Evolutionary conservation across 257 asterid species (phyloP).

Genomic region (Paulownia fortunei): DNA sequence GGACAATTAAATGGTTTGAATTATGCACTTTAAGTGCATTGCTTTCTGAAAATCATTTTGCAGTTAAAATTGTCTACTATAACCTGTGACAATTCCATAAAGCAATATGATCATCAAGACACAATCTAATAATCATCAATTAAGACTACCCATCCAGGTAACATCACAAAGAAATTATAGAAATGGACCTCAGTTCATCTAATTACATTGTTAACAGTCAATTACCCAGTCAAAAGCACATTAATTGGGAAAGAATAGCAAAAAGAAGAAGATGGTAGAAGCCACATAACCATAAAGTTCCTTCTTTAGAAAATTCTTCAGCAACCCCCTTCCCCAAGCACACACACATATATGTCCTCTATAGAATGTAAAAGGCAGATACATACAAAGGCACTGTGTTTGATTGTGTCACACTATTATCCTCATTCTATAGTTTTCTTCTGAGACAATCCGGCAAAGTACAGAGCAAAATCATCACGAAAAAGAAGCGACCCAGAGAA

Average conservation of each 20-base stretch:
- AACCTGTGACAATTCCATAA: no score
- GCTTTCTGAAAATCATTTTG: neutral
- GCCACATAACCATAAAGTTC: neutral
- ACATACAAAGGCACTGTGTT: neutral
- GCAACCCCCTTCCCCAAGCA: neutral
- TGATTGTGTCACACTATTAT: neutral
- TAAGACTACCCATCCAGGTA: no score
- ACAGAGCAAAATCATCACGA: neutral
- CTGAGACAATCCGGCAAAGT: neutral
- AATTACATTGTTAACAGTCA: neutral
- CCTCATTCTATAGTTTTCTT: neutral
- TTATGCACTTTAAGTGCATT: neutral
- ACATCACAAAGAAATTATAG: neutral
- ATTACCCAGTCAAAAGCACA: neutral
- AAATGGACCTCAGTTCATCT: neutral
- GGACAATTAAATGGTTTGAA: neutral
- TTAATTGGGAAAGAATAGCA: neutral
- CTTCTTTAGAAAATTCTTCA: neutral
- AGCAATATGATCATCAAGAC: neutral
- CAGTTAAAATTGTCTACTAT: neutral
- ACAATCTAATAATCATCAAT: neutral
- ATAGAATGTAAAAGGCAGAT: neutral
- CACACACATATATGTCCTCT: neutral
- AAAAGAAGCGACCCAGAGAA: neutral
- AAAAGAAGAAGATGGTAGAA: neutral